These are phyloP conservation scores for Noccaea caerulescens DNA, from an alignment of 345 rosid genomes.

Conservation along the genomic window DNA sequence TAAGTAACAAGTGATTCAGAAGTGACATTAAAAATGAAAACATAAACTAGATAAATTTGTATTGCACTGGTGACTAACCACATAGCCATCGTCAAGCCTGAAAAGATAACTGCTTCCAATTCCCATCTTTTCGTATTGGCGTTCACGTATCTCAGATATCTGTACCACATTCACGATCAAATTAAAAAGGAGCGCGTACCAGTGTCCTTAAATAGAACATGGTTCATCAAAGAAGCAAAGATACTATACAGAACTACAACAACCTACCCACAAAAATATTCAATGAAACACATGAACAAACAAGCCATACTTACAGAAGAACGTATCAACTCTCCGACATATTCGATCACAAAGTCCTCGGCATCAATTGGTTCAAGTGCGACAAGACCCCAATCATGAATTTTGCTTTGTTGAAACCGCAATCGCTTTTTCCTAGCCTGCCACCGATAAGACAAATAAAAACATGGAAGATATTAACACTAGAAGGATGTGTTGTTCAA, in stretches of 20 bases:
- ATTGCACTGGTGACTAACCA: conserved; percentile 60
- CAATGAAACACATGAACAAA: conserved; percentile 8
- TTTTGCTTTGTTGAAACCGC: conserved; percentile 91
- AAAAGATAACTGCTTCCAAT: conserved; percentile 99
- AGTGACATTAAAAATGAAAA: neutral
- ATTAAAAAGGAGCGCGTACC: conserved; percentile 13
- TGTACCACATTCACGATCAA: conserved; percentile 43
- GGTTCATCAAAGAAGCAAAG: conserved; percentile 20
- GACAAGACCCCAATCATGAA: conserved; percentile 99
- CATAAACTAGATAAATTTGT: conserved; percentile 4
- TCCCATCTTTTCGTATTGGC: conserved; percentile 96
- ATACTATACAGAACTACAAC: conserved; percentile 16
- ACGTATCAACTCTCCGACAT: conserved; percentile 97
- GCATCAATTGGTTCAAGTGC: conserved; percentile 95
- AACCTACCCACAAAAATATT: neutral
- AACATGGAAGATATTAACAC: neutral
- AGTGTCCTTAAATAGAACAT: conserved; percentile 4
- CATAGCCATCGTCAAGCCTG: conserved; percentile 96
- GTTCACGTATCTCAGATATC: conserved; percentile 98
- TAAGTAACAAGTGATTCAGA: conserved; percentile 35
- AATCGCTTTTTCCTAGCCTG: conserved; percentile 95
- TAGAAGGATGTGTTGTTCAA: conserved; percentile 29
- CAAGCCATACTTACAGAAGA: conserved; percentile 63
- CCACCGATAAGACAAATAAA: conserved; percentile 17
- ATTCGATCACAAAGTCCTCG: conserved; percentile 97